Evolutionary conservation across 2,329 filamentous ascomycete genomes (phyloP).

Genomic region (Albophoma yamanashiensis): DNA sequence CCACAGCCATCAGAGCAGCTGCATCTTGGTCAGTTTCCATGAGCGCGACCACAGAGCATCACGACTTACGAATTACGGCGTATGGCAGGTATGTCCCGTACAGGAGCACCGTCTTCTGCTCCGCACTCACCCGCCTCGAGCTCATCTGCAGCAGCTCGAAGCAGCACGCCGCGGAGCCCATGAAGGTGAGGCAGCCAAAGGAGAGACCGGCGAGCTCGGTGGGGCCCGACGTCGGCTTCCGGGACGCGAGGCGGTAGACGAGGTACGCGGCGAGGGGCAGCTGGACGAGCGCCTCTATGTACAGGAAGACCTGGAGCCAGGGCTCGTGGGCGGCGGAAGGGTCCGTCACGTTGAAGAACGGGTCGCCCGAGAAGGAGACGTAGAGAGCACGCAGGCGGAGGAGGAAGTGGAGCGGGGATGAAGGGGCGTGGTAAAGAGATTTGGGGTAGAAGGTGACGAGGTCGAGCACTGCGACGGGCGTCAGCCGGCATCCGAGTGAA

Average conservation of each 20-base stretch:
- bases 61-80: slow-evolving; percentile 38
- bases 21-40: not conserved
- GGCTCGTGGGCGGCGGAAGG: slow-evolving; percentile 22
- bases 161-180: slow-evolving; percentile 41
- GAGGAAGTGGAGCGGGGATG: slow-evolving; percentile 36
- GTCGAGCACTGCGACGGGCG: slow-evolving; percentile 34
- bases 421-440: slow-evolving; percentile 28
- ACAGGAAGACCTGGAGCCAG: slow-evolving; percentile 42
- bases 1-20: slow-evolving; percentile 40
- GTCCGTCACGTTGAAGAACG: slow-evolving; percentile 32
- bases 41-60: not conserved
- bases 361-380: slow-evolving; percentile 38
- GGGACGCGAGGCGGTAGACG: slow-evolving; percentile 24
- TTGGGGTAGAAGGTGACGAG: slow-evolving; percentile 41
- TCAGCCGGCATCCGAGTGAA: not conserved
- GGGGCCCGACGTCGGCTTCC: slow-evolving; percentile 22
- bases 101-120: slow-evolving; percentile 34
- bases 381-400: slow-evolving; percentile 35
- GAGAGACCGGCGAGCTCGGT: slow-evolving; percentile 40
- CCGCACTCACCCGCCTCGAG: slow-evolving; percentile 27
- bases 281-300: slow-evolving; percentile 38
- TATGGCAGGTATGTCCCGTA: slow-evolving; percentile 42
- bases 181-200: slow-evolving; percentile 38
- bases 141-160: slow-evolving; percentile 40
- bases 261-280: slow-evolving; percentile 40